Conservation (phyloP, 768 basidiomycete species). For the Trametes cubensis region DNA sequence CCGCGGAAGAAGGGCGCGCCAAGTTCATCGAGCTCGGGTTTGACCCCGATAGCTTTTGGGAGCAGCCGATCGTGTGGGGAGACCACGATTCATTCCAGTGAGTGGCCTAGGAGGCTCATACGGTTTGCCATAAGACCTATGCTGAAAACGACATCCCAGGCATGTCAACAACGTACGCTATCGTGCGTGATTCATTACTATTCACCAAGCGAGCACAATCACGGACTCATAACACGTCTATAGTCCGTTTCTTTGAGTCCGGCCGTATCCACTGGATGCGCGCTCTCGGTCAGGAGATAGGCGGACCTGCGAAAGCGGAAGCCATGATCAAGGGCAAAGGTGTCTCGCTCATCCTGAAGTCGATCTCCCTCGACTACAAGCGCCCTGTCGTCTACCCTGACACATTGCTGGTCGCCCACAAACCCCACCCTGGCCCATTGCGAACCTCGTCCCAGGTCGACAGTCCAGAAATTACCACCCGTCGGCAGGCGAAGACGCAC, state of each 20-base stretch:
- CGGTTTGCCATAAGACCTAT: background rate
- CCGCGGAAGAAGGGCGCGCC: slow-evolving; percentile 42
- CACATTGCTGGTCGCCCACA: slow-evolving; percentile 70
- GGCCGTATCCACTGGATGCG: slow-evolving; percentile 72
- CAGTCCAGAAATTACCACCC: slow-evolving; percentile 2
- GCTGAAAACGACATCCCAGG: slow-evolving; percentile 40
- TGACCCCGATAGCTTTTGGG: slow-evolving; percentile 72
- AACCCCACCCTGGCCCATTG: slow-evolving; percentile 38
- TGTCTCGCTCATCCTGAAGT: slow-evolving; percentile 75
- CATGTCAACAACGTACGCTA: slow-evolving; percentile 82
- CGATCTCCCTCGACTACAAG: slow-evolving; percentile 65
- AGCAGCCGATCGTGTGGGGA: slow-evolving; percentile 78
- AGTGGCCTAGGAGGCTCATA: slow-evolving; percentile 34
- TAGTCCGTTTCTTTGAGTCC: slow-evolving; percentile 74
- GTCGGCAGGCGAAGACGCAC: slow-evolving; percentile 35
- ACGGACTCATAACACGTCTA: background rate
- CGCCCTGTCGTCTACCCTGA: slow-evolving; percentile 78
- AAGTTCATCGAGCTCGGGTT: slow-evolving; percentile 53
- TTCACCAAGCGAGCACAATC: no score
- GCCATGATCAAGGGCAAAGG: slow-evolving; percentile 66
- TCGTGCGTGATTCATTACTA: slow-evolving; percentile 42
- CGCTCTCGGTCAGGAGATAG: slow-evolving; percentile 58
- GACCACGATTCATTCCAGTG: slow-evolving; percentile 80
- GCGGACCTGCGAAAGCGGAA: slow-evolving; percentile 55
- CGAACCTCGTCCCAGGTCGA: slow-evolving; percentile 8